Evolutionary conservation across 2,329 filamentous ascomycete species (phyloP), one percentile per base, ranked within the genome.

Genomic region (Arthrobotrys pseudoclavata): DNA sequence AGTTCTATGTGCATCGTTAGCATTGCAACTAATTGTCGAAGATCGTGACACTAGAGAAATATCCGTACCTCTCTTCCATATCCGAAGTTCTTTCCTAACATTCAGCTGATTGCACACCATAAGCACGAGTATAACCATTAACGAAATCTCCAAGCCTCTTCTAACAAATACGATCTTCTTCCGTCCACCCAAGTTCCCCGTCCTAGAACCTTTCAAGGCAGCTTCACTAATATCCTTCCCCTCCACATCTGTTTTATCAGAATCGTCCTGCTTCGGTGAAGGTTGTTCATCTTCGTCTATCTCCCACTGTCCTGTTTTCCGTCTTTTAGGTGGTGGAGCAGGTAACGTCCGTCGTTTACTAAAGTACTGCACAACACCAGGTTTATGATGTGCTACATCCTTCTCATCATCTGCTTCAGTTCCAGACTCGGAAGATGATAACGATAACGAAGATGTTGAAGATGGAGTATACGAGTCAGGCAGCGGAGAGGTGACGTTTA

Each of bases 371-470:
- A 66, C 74, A n/a, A 20, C 24, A 4, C 71, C 63, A 9, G 50
- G 48, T 29, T 62, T 69, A 26, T 69, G 66, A 48, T 68, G 52
- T 6, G 64, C 74, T 47, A 75, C 76, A 37, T 80, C 80, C 70
- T 81, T 77, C 52, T 81, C 81, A 67, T 81, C 81, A 53, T 81
- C 81, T 6, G 81, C 81, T 45, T 81, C 81, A 3, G 81, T 81
- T 5, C 81, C 81, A 3, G 81, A 81, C 57, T 81, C 81, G 77
- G 82, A 79, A 76, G 83, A 83, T 57, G 84, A 83, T 81, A 84
- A 83, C 81, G 83, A 84, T 42, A 60, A 60, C 42, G 81, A 71
- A 10, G 34, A 60, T 4, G 62, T 68, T 22, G 71, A 76, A 47
- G 71, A 63, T 10, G 69, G 55, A 42, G 47, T 66, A 15, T 63